A percentile compares a stretch with the other conserved stretches of the same genome.
Evolutionary conservation across 176 grass and related monocot genomes (phyloP).

Genomic region (Oropetium thomaeum): DNA sequence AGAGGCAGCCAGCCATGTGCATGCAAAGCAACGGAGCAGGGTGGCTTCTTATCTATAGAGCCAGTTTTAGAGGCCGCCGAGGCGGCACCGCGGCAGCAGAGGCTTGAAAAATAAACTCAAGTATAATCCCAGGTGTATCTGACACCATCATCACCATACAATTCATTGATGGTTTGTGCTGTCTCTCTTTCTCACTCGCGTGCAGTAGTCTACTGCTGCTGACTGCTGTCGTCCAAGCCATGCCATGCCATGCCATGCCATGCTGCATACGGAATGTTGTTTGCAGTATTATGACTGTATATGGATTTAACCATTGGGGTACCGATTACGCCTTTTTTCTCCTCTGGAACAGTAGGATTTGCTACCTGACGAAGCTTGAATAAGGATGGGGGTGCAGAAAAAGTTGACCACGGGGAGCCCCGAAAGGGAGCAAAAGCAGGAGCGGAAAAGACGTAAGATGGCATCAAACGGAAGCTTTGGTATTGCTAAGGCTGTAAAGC

Average conservation of each 20-base stretch:
- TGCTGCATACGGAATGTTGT: not conserved
- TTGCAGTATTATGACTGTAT: not conserved
- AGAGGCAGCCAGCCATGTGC: constrained; percentile 32
- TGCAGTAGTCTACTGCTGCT: not conserved
- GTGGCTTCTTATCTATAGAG: constrained; percentile 28
- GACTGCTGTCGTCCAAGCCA: not conserved
- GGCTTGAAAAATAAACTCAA: not conserved
- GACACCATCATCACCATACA: constrained; percentile 47
- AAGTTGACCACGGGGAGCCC: constrained; percentile 29
- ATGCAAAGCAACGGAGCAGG: constrained; percentile 5
- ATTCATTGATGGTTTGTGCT: constrained; percentile 11
- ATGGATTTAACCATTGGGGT: too few species aligned
- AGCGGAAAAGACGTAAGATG: constrained; percentile 39
- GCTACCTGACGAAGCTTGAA: not conserved
- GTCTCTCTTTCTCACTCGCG: too few species aligned
- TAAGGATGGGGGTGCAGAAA: not conserved
- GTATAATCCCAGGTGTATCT: constrained; percentile 27
- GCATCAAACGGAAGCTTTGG: constrained; percentile 41
- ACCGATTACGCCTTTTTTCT: too few species aligned
- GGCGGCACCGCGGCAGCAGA: not conserved
- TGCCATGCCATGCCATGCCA: too few species aligned
- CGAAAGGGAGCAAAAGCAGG: constrained; percentile 20
- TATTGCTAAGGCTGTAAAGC: constrained; percentile 47
- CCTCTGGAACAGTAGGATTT: not conserved
- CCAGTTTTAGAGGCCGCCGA: constrained; percentile 3